phyloP scores from a whole-genome alignment of 202 grass and related monocot genomes.

The Eragrostis tef region DNA sequence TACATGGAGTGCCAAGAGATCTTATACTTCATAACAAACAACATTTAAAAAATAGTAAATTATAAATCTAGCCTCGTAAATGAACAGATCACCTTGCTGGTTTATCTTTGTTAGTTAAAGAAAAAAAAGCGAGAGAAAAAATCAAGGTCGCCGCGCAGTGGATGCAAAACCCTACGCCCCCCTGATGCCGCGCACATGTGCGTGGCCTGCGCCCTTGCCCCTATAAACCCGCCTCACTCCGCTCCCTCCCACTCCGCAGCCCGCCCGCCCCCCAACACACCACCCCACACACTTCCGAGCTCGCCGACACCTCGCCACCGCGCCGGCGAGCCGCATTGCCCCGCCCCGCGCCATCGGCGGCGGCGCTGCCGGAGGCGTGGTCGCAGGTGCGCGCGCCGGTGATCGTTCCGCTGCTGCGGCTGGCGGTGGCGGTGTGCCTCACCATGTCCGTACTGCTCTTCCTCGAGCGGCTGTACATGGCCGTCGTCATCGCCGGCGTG shows the following conservation, averaged over 20 bases:
- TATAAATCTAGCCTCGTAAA: no score
- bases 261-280: neutral
- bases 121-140: no score
- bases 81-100: no score
- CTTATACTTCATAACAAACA: no score
- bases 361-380: constrained; percentile 77
- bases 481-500: constrained; percentile 65
- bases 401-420: constrained; percentile 79
- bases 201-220: neutral
- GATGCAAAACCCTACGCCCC: constrained; percentile 40
- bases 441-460: constrained; percentile 83
- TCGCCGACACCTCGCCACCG: neutral
- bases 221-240: constrained; percentile 35
- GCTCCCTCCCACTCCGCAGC: constrained; percentile 9
- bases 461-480: constrained; percentile 94
- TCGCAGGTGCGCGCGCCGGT: constrained; percentile 84
- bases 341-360: neutral
- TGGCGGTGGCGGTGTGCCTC: constrained; percentile 69
- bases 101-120: no score
- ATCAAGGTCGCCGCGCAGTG: neutral
- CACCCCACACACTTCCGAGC: neutral
- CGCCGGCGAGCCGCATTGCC: neutral
- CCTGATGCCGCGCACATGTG: constrained; percentile 31
- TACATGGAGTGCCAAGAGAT: no score
- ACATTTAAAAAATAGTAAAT: no score